phyloP scores from a whole-genome alignment of 768 basidiomycete genomes.

The Mycena latifolia region DNA sequence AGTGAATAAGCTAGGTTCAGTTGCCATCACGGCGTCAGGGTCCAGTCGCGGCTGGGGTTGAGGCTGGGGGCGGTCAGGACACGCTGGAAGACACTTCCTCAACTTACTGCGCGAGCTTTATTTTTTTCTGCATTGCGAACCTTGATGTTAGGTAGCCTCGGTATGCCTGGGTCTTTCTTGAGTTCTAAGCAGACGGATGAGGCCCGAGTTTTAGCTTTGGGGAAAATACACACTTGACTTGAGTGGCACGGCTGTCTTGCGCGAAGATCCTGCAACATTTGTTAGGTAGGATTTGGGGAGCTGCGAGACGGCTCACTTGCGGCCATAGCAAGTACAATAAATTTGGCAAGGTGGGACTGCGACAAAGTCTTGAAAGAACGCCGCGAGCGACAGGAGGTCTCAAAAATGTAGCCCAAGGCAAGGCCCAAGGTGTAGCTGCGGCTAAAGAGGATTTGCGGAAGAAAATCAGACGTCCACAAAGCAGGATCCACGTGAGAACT shows the following conservation, averaged over 20 bases:
- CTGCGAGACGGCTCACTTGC: slow-evolving; percentile 19
- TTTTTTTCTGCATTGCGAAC: slow-evolving; percentile 65
- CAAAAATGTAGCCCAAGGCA: too few species aligned
- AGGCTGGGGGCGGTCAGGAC: slow-evolving; percentile 36
- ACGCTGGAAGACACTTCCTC: background rate
- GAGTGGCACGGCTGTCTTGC: slow-evolving; percentile 25
- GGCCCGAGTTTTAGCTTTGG: background rate
- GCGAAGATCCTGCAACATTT: slow-evolving; percentile 26
- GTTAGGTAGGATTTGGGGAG: slow-evolving; percentile 1
- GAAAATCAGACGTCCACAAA: too few species aligned
- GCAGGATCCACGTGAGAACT: background rate
- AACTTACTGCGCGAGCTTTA: slow-evolving; percentile 56
- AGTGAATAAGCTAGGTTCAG: slow-evolving; percentile 77
- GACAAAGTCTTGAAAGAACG: too few species aligned
- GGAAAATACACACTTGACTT: slow-evolving; percentile 34
- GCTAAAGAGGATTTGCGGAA: too few species aligned
- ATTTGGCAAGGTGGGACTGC: background rate
- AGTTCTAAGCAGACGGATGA: slow-evolving; percentile 61
- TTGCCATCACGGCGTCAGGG: slow-evolving; percentile 77
- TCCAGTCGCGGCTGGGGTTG: slow-evolving; percentile 48
- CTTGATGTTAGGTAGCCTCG: slow-evolving; percentile 83
- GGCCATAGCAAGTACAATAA: slow-evolving; percentile 19
- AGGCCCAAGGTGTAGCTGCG: too few species aligned
- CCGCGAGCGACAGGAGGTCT: too few species aligned
- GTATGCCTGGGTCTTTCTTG: slow-evolving; percentile 92